A percentile compares a stretch with the other conserved stretches of the same genome.
Evolutionary conservation across 768 basidiomycete species (phyloP).

Genomic region (Trametes meyenii): DNA sequence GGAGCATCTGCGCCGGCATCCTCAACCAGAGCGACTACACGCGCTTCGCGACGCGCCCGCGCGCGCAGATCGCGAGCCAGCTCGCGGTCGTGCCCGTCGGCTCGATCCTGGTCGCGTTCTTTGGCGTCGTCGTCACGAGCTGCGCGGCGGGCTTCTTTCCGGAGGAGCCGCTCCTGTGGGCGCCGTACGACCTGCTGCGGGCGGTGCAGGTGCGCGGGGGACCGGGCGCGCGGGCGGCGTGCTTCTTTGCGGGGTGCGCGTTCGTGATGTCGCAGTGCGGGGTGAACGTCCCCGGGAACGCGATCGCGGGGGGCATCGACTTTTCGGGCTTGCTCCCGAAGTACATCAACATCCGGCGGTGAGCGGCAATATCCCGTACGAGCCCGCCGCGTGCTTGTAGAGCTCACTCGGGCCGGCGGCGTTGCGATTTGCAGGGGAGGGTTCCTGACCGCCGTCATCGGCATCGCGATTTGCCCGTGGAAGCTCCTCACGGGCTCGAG

Average conservation of each 20-base stretch:
- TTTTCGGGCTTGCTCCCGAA: slow-evolving; percentile 43
- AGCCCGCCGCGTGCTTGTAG: background rate
- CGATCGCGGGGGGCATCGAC: slow-evolving; percentile 35
- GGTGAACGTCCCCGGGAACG: slow-evolving; percentile 31
- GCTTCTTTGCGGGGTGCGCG: slow-evolving; percentile 28
- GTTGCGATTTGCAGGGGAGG: slow-evolving; percentile 31
- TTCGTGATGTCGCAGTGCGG: slow-evolving; percentile 28
- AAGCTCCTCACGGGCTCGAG: slow-evolving; percentile 42
- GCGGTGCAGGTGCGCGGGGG: slow-evolving; percentile 21
- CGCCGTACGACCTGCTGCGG: slow-evolving; percentile 28
- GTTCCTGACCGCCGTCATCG: slow-evolving; percentile 35
- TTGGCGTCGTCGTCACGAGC: slow-evolving; percentile 27
- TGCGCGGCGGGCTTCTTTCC: slow-evolving; percentile 25
- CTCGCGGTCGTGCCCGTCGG: slow-evolving; percentile 21
- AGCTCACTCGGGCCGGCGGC: background rate
- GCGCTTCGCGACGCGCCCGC: slow-evolving; percentile 20
- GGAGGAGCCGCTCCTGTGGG: slow-evolving; percentile 28
- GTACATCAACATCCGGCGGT: slow-evolving; percentile 47
- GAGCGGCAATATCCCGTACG: no score
- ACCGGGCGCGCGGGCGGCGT: slow-evolving; percentile 26
- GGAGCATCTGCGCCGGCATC: slow-evolving; percentile 26
- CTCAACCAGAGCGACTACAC: slow-evolving; percentile 30
- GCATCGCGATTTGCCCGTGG: slow-evolving; percentile 45
- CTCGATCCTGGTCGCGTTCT: slow-evolving; percentile 18
- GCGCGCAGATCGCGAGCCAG: slow-evolving; percentile 20